Evolutionary conservation across 2,329 filamentous ascomycete genomes (phyloP).

Genomic region (Tolypocladium nubicola): DNA sequence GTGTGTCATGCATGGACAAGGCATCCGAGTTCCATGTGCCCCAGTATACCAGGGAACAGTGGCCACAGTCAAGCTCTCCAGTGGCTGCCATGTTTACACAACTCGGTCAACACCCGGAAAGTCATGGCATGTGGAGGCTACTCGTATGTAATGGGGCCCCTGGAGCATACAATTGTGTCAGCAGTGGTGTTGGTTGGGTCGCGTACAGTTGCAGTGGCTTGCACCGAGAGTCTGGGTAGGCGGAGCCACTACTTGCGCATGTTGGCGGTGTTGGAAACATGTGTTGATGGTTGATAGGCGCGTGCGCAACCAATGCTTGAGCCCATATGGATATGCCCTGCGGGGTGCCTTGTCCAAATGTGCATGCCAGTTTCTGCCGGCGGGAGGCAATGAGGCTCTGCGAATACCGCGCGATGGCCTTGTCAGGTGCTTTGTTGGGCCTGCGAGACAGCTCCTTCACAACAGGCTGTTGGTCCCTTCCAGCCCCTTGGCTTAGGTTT

Average conservation of each 20-base stretch:
- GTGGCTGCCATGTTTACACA: neutral
- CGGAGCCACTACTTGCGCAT: neutral
- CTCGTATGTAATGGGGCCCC: too few species aligned
- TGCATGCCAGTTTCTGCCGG: neutral
- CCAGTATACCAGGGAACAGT: neutral
- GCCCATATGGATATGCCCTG: neutral
- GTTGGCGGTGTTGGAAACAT: constrained; percentile 2
- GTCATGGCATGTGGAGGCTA: too few species aligned
- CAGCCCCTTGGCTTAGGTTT: neutral
- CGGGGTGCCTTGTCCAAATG: neutral
- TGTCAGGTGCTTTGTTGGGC: neutral
- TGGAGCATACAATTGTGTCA: neutral
- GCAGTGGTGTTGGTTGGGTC: neutral
- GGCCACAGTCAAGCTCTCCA: neutral
- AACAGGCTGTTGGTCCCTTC: neutral
- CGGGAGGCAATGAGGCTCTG: neutral
- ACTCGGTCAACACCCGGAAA: neutral
- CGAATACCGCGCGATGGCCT: neutral
- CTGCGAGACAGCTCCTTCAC: neutral
- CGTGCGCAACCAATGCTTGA: neutral
- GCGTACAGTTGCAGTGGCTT: neutral
- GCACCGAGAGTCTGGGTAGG: neutral
- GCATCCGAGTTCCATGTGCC: neutral
- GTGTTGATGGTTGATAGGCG: constrained; percentile 6
- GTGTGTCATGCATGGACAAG: neutral